These are phyloP conservation scores for Acanthamoeba royreba DNA, from an alignment of 208 protist species.

Conservation along the genomic window DNA sequence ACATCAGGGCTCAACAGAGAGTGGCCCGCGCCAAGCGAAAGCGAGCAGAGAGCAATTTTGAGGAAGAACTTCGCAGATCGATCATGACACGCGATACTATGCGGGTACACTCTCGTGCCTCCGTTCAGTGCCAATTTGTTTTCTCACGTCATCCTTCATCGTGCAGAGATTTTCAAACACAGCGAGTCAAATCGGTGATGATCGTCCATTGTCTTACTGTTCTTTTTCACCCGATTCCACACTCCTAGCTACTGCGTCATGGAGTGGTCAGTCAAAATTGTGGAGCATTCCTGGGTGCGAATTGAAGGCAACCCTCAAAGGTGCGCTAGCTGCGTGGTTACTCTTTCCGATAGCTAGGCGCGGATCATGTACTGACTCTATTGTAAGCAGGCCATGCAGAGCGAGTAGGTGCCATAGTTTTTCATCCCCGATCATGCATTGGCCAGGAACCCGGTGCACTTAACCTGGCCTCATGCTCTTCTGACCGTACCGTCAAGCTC, in stretches of 20 bases:
- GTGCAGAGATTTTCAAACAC: constrained; percentile 29
- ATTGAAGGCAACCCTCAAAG: constrained; percentile 7
- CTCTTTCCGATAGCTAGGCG: too few species aligned
- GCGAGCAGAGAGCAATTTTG: neutral
- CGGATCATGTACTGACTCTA: neutral
- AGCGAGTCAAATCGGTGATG: constrained; percentile 65
- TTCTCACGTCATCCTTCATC: neutral
- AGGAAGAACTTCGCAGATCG: neutral
- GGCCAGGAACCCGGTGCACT: neutral
- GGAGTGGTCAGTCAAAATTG: constrained; percentile 57
- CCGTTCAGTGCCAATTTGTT: neutral
- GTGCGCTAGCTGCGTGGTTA: neutral
- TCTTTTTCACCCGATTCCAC: constrained; percentile 64
- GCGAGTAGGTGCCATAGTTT: constrained; percentile 60
- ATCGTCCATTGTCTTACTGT: constrained; percentile 61
- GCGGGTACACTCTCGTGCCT: neutral
- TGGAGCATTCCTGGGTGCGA: constrained; percentile 41
- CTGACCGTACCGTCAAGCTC: constrained; percentile 59
- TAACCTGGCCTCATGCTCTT: constrained; percentile 62
- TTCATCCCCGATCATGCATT: constrained; percentile 51
- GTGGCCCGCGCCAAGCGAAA: neutral
- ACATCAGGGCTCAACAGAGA: neutral
- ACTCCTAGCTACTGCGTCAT: constrained; percentile 60
- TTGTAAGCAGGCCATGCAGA: constrained; percentile 57
- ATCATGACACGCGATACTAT: neutral